Evolutionary conservation across 768 basidiomycete genomes (phyloP), one percentile per base, ranked within the genome.

Genomic region (Candolleomyces eurysporus): DNA sequence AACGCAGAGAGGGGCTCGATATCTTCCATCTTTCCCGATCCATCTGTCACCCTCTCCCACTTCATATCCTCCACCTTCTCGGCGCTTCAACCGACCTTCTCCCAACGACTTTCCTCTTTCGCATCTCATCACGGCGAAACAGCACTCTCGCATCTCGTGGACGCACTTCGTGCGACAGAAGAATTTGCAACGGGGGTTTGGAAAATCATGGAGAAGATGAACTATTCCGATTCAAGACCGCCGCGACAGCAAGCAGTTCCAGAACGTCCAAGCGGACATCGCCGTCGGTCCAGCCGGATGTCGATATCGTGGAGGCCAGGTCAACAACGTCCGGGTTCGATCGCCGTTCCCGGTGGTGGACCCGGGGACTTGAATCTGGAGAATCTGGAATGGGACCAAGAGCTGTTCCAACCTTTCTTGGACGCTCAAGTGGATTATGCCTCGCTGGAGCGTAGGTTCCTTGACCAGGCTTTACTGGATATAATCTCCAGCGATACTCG

Each of bases 341-440:
- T 61, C n/a, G 11, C n/a, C 39, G 31, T 46, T 61, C 54, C 54
- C 30, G 56, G 55, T 5, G 61, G 61, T n/a, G 49, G 40, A 42
- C 36, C 11, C 6, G 36, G 36, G 6, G 45, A 46, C n/a, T 69
- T 76, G 1, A 67, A 68, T 48, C 57, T 68, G 19, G 79, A 82
- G 49, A 74, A 72, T 32, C 71, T 83, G 65, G 87, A 89, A 61
- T 98, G 97, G 97, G 94, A 98, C 68, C 89, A 88, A 59, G 88
- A 90, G 55, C 78, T 99, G 16, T 97, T 95, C 71, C 94, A 96
- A 70, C 94, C 96, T 2, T 98, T 98, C 77, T 81, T 96, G 26
- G 92, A 96, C 67, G 89, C 90, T 63, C 96, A 98, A 67, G 79
- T 85, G 17, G 90, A 96, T 59, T 98, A 98, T 72, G 84, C 84